Conservation (phyloP, 495 filamentous ascomycete species). For the Chlorociboria aeruginascens region DNA sequence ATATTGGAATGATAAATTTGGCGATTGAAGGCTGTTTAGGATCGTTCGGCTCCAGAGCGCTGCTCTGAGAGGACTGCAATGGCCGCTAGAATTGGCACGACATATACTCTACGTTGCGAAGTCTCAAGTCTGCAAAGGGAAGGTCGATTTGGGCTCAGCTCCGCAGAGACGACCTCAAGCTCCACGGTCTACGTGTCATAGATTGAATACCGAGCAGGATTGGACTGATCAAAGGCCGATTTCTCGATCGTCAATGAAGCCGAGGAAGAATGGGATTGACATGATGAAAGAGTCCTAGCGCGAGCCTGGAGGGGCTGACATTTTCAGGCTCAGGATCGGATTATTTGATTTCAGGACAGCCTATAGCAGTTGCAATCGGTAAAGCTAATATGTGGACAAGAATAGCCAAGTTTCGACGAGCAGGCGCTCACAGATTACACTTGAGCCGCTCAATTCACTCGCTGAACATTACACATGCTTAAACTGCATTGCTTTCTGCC, state of each 20-base stretch:
- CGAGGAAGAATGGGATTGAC: conserved; percentile 2
- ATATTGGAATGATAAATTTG: too few relatives aligned
- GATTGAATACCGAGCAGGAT: conserved; percentile 6
- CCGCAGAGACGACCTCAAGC: background rate
- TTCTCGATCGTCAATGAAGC: conserved; percentile 9
- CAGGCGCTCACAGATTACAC: conserved; percentile 1
- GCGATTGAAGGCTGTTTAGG: too few relatives aligned
- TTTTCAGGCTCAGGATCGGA: conserved; percentile 9
- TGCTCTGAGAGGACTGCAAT: too few relatives aligned
- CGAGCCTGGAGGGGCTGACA: conserved; percentile 4
- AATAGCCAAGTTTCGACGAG: conserved; percentile 3
- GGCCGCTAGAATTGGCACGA: too few relatives aligned
- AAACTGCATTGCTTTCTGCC: conserved; percentile 5
- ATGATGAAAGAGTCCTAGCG: conserved; percentile 5
- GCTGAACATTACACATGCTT: conserved; percentile 3
- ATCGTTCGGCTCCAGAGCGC: too few relatives aligned
- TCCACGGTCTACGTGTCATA: too few relatives aligned
- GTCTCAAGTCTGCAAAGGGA: too few relatives aligned
- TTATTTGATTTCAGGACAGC: conserved; percentile 14
- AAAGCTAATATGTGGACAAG: conserved; percentile 9
- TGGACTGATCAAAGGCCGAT: conserved; percentile 11
- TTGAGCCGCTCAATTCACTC: conserved; percentile 16
- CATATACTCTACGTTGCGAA: too few relatives aligned
- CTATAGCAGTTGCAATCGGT: conserved; percentile 11
- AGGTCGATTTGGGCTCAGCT: background rate